phyloP scores from a whole-genome alignment of 768 basidiomycete genomes.

The Mycena olivaceomarginata region DNA sequence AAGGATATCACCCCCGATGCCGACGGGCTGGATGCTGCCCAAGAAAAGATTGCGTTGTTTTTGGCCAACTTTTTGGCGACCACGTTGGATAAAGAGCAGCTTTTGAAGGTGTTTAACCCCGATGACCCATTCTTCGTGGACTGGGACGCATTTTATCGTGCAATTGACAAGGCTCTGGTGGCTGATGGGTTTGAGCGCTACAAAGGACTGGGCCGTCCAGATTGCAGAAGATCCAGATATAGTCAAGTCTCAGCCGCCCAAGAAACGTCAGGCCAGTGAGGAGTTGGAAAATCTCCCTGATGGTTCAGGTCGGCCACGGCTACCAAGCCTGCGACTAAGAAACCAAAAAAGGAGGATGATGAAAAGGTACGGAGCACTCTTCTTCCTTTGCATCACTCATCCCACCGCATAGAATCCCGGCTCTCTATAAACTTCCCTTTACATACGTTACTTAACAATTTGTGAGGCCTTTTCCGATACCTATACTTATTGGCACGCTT shows the following conservation, averaged over 20 bases:
- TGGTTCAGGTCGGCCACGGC: too few species aligned
- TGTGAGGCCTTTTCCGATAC: background rate
- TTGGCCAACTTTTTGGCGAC: background rate
- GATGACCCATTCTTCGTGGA: background rate
- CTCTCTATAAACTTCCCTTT: background rate
- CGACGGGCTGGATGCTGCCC: background rate
- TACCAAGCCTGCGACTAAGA: too few species aligned
- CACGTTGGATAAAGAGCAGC: background rate
- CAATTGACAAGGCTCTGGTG: background rate
- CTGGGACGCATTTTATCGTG: background rate
- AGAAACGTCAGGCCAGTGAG: too few species aligned
- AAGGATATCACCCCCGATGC: background rate
- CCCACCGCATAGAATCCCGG: background rate
- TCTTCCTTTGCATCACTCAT: too few species aligned
- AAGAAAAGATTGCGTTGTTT: background rate
- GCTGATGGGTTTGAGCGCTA: constrained; percentile 4
- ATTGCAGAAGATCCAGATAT: constrained; percentile 6
- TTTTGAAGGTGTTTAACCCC: constrained; percentile 2
- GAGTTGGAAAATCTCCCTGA: too few species aligned
- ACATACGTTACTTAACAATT: background rate
- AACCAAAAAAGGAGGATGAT: too few species aligned
- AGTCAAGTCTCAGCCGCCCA: too few species aligned
- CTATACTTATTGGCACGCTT: background rate
- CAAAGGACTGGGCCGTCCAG: constrained; percentile 7
- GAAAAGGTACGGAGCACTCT: too few species aligned